Evolutionary conservation across 1,284 basidiomycete genomes (phyloP).

Genomic region (Dichomitus squalens): DNA sequence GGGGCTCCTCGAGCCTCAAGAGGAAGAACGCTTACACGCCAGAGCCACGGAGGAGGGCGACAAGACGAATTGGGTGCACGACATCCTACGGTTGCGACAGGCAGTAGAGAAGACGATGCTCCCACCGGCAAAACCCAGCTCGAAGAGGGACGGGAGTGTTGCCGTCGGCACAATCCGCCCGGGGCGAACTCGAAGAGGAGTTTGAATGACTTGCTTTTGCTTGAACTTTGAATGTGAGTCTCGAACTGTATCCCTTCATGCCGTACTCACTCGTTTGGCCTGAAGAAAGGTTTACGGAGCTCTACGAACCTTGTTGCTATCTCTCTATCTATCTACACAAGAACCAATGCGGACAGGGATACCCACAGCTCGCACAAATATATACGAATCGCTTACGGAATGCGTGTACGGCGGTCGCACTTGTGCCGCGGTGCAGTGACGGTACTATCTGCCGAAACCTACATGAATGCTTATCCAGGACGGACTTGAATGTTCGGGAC

Average conservation of each 20-base stretch:
- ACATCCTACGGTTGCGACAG: slow-evolving; percentile 47
- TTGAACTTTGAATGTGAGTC: slow-evolving; percentile 4
- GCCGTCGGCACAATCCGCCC: slow-evolving; percentile 4
- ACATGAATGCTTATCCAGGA: not conserved
- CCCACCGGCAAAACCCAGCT: slow-evolving; percentile 15
- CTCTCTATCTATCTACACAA: not conserved
- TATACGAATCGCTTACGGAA: slow-evolving; percentile 4
- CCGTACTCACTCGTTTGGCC: slow-evolving; percentile 9
- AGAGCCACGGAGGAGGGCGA: slow-evolving; percentile 47
- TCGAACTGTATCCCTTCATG: slow-evolving; percentile 1
- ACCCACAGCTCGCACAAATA: not conserved
- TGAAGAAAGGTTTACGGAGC: slow-evolving; percentile 6
- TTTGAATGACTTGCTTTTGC: slow-evolving; percentile 4
- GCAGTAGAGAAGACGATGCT: slow-evolving; percentile 29
- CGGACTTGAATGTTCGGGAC: not conserved
- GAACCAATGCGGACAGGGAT: not conserved
- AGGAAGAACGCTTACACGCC: slow-evolving; percentile 57
- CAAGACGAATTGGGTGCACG: slow-evolving; percentile 68
- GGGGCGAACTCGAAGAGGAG: slow-evolving; percentile 16
- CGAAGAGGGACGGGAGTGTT: slow-evolving; percentile 5
- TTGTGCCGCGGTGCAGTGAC: not conserved
- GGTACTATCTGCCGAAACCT: not conserved
- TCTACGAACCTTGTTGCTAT: slow-evolving; percentile 5
- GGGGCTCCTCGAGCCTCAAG: slow-evolving; percentile 48
- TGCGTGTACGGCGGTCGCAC: not conserved